Percentiles rank a stretch among this genome's conserved stretches.
Evolutionary conservation across 805 yeast species (phyloP).

Genomic region (Blastobotrys chiropterorum): DNA sequence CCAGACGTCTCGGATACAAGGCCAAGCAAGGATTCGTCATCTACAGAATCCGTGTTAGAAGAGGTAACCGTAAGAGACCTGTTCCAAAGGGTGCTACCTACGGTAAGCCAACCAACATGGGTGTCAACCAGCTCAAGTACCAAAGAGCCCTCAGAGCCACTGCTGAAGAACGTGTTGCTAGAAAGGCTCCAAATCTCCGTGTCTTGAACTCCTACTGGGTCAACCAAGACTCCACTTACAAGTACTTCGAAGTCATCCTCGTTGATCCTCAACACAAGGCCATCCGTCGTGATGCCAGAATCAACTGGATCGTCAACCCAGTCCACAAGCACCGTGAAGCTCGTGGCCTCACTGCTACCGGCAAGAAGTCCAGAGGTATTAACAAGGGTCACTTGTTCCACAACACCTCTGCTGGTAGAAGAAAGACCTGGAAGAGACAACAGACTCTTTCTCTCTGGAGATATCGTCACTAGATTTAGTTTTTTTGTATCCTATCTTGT

Average conservation of each 20-base stretch:
- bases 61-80: constrained; percentile 99
- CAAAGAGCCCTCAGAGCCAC: constrained; percentile 97
- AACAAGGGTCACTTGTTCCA: constrained; percentile 99
- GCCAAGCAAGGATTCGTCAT: constrained; percentile 99
- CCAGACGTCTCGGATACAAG: constrained; percentile 99
- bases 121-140: constrained; percentile 98
- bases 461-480: constrained; percentile 73
- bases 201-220: constrained; percentile 99
- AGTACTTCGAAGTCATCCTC: constrained; percentile 96
- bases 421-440: constrained; percentile 99
- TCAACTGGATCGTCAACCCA: constrained; percentile 99
- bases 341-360: constrained; percentile 97
- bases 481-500: constrained; percentile 3
- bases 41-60: constrained; percentile 98
- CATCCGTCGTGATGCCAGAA: constrained; percentile 95
- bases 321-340: constrained; percentile 99
- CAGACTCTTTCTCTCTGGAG: constrained; percentile 99
- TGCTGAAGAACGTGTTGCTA: constrained; percentile 99
- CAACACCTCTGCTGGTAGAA: constrained; percentile 98
- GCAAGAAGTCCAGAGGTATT: constrained; percentile 99
- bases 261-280: constrained; percentile 98
- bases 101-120: constrained; percentile 99
- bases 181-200: constrained; percentile 98
- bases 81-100: constrained; percentile 99
- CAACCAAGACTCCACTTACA: constrained; percentile 99